Percentiles rank a stretch among this genome's conserved stretches.
Conservation (phyloP, 108 stramenopile genomes). For the Skeletonema marinoi region DNA sequence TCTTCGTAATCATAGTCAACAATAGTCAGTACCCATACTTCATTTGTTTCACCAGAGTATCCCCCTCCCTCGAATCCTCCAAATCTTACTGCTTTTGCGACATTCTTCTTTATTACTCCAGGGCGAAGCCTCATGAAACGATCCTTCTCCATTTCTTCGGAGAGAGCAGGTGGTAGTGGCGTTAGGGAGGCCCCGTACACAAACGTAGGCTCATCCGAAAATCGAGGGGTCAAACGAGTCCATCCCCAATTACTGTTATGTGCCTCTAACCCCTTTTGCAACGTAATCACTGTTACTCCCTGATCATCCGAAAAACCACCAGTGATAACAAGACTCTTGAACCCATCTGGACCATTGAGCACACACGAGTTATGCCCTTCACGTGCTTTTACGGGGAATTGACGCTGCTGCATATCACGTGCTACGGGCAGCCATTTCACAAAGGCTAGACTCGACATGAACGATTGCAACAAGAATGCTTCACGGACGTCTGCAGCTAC, state of each 20-base stretch:
- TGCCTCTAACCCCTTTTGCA: neutral
- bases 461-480: constrained; percentile 30
- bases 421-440: constrained; percentile 37
- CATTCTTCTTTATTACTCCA: neutral
- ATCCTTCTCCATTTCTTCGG: constrained; percentile 5
- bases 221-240: constrained; percentile 2
- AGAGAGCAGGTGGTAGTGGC: neutral
- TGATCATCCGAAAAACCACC: constrained; percentile 60
- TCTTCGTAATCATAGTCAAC: constrained; percentile 1
- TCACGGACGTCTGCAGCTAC: neutral
- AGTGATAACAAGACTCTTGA: constrained; percentile 38
- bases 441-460: constrained; percentile 22
- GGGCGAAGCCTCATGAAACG: constrained; percentile 4
- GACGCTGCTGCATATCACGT: neutral
- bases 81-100: constrained; percentile 48
- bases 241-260: neutral
- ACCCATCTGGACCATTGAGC: constrained; percentile 12
- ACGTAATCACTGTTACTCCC: constrained; percentile 13
- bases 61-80: constrained; percentile 71
- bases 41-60: constrained; percentile 58
- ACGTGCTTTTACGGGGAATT: constrained; percentile 22
- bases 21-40: constrained; percentile 51
- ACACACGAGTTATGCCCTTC: constrained; percentile 60
- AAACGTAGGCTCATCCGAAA: constrained; percentile 2
- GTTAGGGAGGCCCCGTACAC: constrained; percentile 61